A percentile compares a stretch with the other conserved stretches of the same genome.
These are phyloP conservation scores for Ilex aquifolium DNA, from an alignment of 257 asterid genomes.

Conservation along the genomic window DNA sequence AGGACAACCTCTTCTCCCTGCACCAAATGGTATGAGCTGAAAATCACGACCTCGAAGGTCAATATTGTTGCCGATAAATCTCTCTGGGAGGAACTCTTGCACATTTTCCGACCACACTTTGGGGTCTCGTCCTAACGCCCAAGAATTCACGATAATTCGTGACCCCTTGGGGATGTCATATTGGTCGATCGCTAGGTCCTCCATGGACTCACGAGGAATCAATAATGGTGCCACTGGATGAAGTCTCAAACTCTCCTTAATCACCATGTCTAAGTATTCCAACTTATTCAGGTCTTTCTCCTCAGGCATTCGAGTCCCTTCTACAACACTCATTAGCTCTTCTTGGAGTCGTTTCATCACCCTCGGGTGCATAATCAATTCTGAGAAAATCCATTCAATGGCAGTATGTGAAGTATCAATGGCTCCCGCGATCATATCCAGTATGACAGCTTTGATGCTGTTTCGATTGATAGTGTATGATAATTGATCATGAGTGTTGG, in stretches of 20 bases:
- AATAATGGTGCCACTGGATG: conserved; percentile 12
- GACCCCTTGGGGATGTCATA: conserved; percentile 8
- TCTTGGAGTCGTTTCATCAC: too few relatives aligned
- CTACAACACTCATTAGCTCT: conserved; percentile 3
- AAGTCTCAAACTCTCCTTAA: conserved; percentile 11
- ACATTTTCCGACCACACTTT: neutral
- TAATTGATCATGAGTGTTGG: neutral
- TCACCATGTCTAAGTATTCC: conserved; percentile 12
- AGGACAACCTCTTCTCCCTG: too few relatives aligned
- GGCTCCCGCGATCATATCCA: conserved; percentile 12
- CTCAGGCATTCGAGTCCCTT: neutral
- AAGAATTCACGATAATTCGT: too few relatives aligned
- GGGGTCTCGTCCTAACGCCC: conserved; percentile 12
- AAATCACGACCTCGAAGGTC: too few relatives aligned
- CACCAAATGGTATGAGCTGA: too few relatives aligned
- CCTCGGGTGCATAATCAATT: conserved; percentile 3
- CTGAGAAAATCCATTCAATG: conserved; percentile 13
- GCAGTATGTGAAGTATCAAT: conserved; percentile 15
- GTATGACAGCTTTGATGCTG: conserved; percentile 11
- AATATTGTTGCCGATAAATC: too few relatives aligned
- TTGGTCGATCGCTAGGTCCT: conserved; percentile 1
- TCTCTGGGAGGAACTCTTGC: too few relatives aligned
- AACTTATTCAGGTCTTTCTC: conserved; percentile 8
- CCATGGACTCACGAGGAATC: conserved; percentile 13
- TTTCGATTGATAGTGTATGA: conserved; percentile 3